Percentiles rank a stretch among this genome's conserved stretches.
Evolutionary conservation across 345 rosid species (phyloP).

Genomic region (Lumnitzera littorea): DNA sequence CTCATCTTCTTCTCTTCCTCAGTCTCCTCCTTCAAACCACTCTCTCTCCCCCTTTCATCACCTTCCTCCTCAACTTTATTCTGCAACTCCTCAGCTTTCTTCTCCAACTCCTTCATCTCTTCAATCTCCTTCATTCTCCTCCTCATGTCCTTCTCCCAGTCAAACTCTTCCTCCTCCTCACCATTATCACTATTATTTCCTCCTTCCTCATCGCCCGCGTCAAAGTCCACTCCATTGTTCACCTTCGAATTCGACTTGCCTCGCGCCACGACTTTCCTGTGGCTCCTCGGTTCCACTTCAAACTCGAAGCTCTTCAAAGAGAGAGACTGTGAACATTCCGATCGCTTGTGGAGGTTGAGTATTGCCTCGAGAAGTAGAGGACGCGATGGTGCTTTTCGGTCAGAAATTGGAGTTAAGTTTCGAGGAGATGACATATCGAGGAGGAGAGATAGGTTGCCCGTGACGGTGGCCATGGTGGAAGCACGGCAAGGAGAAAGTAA

Average conservation of each 20-base stretch:
- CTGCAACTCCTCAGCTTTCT: conserved; percentile 86
- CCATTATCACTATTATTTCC: conserved; percentile 33
- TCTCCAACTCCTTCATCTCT: conserved; percentile 79
- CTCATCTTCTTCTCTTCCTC: conserved; percentile 86
- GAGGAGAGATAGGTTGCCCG: conserved; percentile 59
- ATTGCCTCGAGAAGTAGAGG: conserved; percentile 38
- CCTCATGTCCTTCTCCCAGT: conserved; percentile 79
- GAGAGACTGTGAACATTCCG: conserved; percentile 21
- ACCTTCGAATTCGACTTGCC: conserved; percentile 59
- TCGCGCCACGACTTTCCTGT: conserved; percentile 29
- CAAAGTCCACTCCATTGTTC: conserved; percentile 63
- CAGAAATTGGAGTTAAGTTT: conserved; percentile 22
- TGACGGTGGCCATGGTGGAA: conserved; percentile 51
- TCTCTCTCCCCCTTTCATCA: conserved; percentile 17
- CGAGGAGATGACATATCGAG: conserved; percentile 49
- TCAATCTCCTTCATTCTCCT: conserved; percentile 66
- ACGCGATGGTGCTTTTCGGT: conserved; percentile 58
- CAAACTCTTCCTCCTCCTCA: conserved; percentile 31
- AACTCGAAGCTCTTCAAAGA: conserved; percentile 41
- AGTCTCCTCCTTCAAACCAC: conserved; percentile 38
- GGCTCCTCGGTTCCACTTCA: conserved; percentile 43
- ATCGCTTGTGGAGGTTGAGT: conserved; percentile 45
- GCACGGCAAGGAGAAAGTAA: neutral
- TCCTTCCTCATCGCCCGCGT: conserved; percentile 51
- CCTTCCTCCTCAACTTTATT: conserved; percentile 38